Base-by-base conservation (phyloP, 331 rosid species). In the Stylosanthes scabra region DNA sequence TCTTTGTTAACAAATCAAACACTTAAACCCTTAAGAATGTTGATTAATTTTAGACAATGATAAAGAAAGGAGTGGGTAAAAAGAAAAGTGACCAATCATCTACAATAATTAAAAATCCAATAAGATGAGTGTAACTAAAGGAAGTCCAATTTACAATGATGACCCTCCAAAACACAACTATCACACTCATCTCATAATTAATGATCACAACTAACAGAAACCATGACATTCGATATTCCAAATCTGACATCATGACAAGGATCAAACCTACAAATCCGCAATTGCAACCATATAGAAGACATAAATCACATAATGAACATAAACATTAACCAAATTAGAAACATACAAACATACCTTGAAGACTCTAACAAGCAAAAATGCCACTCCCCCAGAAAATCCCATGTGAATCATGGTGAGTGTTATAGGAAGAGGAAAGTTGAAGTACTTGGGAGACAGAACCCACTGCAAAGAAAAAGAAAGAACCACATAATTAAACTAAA, bases 391-490 rank as follows among this genome's bases (percentile, higher is more conserved):
- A 80, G 99, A 94, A 83, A 94, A 94, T 14, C 87, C 93, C 99
- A 94, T 94, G 71, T 94, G 99, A 80, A 94, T 94, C 99, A 94
- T 91, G 60, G 99, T 94, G 40, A 94, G 97, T 14, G 97, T 81
- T 39, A 94, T 91, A 40, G 99, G 99, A 56, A 91, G 80, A 49
- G 97, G 97, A 78, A 90, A 94, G 75, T 94, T 88, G 78, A 91
- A 94, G 88, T 91, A 87, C 66, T 83, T 91, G 2, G 97, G 88
- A 80, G 99, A 94, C 55, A 94, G 86, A 69, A 94, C 97, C 97
- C 99, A 94, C 99, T 94, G 93, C 65, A 59, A 68, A 50, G 29
- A 4, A 39, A 1, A 49, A 25, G 25, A 29, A 9, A 13, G 42
- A 44, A 8, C 2, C 3, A 47, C n/a, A 46, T 28, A 16, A 57